Base-by-base conservation (phyloP, 768 basidiomycete species). In the Pleurotus cornucopiae region DNA sequence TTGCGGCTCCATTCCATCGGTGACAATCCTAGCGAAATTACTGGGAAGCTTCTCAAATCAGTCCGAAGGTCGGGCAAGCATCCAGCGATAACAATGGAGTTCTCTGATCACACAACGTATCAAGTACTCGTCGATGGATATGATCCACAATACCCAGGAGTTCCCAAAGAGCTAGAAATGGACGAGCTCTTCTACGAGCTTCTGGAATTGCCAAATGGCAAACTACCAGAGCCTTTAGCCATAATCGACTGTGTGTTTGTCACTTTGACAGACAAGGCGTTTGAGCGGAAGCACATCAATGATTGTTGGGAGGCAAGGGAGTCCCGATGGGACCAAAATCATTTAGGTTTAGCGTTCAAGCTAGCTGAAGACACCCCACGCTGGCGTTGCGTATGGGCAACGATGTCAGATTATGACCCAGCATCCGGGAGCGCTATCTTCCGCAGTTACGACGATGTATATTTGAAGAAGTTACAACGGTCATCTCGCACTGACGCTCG, bases 311-410 rank as follows among this genome's bases (percentile, higher is more conserved):
- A 38, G n/a, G 16, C 45, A 43, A 49, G 53, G 23, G 59, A 63
- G 34, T 67, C 64, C 47, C 62, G 64, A 26, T 80, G 78, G 78
- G 73, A 76, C 63, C 77, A 80, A 62, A 67, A 70, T 23, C 78
- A 81, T 62, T 67, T 72, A 21, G 77, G 61, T 20, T 69, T 86
- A 18, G 84, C 80, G 18, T 69, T 86, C 69, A 83, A 82, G 60
- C 83, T 83, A 57, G 65, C 70, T 41, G 77, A 74, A 66, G 68
- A 73, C 38, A 38, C 26, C 34, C 56, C 63, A 18, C 63, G 69
- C 7, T 87, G 84, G 84, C 81, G 84, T 57, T 85, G 82, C 66
- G 76, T 86, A 37, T 86, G 81, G 82, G 84, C 83, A n/a, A 76
- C 74, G 23, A 73, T 84, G 57, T 71, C 76, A 20, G 84, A 85